phyloP scores from a whole-genome alignment of 2,329 filamentous ascomycete species.

The Grosmannia clavigera region DNA sequence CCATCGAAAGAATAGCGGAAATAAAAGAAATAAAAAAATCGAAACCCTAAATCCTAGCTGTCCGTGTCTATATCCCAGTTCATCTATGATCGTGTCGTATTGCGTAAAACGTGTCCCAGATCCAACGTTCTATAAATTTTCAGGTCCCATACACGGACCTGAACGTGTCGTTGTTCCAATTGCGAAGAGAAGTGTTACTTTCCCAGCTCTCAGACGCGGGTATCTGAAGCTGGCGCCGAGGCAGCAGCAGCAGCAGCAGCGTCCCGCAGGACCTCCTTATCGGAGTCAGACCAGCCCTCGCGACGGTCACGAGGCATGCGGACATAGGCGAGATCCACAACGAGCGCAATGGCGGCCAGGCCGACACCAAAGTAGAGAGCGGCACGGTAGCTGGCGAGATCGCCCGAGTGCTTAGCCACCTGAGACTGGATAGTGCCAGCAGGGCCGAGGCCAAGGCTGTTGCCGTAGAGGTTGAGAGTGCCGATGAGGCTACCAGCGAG shows the following conservation, averaged over 20 bases:
- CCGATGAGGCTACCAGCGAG: conserved; percentile 37
- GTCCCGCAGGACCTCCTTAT: neutral
- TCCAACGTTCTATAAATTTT: neutral
- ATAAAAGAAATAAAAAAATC: neutral
- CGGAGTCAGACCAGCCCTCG: conserved; percentile 17
- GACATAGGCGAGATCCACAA: conserved; percentile 25
- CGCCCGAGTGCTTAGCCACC: conserved; percentile 10
- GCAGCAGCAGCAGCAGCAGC: neutral
- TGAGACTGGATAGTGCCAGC: conserved; percentile 23
- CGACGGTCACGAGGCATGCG: conserved; percentile 27
- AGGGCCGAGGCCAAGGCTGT: conserved; percentile 20
- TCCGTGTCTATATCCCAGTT: neutral
- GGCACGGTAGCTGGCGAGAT: conserved; percentile 21
- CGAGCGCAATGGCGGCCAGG: conserved; percentile 20
- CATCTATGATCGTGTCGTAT: neutral
- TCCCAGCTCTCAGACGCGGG: neutral
- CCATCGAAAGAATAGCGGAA: neutral
- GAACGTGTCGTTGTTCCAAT: neutral
- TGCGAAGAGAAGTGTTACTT: neutral
- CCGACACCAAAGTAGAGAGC: conserved; percentile 29
- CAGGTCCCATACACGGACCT: neutral
- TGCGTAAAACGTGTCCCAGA: neutral
- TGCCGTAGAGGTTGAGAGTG: conserved; percentile 20
- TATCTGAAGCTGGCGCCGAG: neutral
- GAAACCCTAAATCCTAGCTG: neutral